Percentiles rank a stretch among this genome's conserved stretches.
phyloP scores from a whole-genome alignment of 331 rosid genomes.

The Acacia concinna region DNA sequence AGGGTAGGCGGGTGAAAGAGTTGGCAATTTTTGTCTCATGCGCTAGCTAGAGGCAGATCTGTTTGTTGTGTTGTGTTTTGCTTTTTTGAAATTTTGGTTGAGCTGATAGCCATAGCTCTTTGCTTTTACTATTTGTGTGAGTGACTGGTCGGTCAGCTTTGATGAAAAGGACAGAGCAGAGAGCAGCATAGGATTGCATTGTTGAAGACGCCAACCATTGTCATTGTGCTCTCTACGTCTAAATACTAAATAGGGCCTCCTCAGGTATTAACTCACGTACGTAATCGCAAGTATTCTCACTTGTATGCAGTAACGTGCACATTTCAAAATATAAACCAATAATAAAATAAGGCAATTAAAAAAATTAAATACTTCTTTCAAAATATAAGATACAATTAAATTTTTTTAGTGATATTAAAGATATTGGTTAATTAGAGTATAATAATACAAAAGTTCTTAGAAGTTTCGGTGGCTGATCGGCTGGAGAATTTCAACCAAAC shows the following conservation, averaged over 20 bases:
- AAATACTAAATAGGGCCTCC: not conserved
- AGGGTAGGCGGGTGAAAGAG: constrained; percentile 24
- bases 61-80: not conserved
- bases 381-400: too few species aligned
- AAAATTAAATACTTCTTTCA: too few species aligned
- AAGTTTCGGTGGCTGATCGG: too few species aligned
- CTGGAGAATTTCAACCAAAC: not conserved
- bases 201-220: not conserved
- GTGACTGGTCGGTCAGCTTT: not conserved
- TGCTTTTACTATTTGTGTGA: not conserved
- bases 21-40: constrained; percentile 18
- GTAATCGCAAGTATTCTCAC: not conserved
- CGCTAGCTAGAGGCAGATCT: not conserved
- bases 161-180: not conserved
- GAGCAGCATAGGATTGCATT: not conserved
- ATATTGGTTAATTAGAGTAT: too few species aligned
- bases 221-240: not conserved
- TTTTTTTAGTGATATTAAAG: too few species aligned
- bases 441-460: too few species aligned
- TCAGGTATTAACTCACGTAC: not conserved
- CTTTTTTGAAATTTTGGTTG: not conserved
- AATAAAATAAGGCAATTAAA: not conserved
- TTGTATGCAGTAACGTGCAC: not conserved
- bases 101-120: not conserved
- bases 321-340: not conserved